Evolutionary conservation across 345 rosid species (phyloP).

Genomic region (Pseudoturritis turrita): DNA sequence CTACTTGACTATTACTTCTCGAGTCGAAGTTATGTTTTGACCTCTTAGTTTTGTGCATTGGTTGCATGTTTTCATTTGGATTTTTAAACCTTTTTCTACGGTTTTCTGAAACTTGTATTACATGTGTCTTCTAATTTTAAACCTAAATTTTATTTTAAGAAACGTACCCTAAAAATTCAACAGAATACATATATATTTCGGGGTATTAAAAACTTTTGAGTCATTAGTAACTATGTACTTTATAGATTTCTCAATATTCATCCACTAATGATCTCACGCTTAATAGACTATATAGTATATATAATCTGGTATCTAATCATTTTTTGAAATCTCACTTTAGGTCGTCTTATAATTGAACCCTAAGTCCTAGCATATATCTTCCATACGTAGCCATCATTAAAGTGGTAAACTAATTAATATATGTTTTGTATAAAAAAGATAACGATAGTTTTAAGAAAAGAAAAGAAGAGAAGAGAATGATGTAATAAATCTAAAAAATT

Average conservation of each 20-base stretch:
- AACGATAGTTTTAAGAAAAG: not conserved
- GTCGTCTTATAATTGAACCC: slow-evolving; percentile 7
- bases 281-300: not conserved
- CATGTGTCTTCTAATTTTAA: not conserved
- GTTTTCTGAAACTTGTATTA: not conserved
- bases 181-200: not conserved
- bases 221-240: not conserved
- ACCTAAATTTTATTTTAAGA: not conserved
- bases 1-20: too few species aligned
- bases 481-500: not conserved
- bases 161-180: too few species aligned
- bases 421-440: not conserved
- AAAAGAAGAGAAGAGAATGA: not conserved
- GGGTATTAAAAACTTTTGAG: not conserved
- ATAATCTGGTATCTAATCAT: slow-evolving; percentile 16
- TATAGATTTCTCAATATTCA: slow-evolving; percentile 10
- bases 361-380: slow-evolving; percentile 8
- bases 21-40: not conserved
- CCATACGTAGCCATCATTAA: slow-evolving; percentile 23
- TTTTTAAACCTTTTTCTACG: not conserved
- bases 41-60: not conserved
- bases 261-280: not conserved
- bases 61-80: not conserved
- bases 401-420: not conserved
- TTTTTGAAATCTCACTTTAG: slow-evolving; percentile 9